Evolutionary conservation across 2,329 filamentous ascomycete genomes (phyloP), one percentile per base, ranked within the genome.

Genomic region (Trichoderma koningii): DNA sequence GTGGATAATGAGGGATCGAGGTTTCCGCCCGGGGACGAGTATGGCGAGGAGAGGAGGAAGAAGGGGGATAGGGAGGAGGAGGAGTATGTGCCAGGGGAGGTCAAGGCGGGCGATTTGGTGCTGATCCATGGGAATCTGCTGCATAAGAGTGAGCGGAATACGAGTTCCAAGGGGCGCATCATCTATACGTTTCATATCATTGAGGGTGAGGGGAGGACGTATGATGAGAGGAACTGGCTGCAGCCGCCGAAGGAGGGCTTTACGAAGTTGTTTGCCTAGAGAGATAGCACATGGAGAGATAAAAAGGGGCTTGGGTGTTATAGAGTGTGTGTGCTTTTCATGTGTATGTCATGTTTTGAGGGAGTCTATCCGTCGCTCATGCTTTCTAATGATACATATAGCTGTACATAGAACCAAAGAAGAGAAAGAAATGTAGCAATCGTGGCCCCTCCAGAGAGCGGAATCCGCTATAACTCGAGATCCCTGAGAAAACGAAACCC

Each of bases 121-220:
- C 79, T 99, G 68, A 98, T 99, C 69, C 94, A 99, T 79, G 95
- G 95, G 1, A 98, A 98, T 77, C 79, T 97, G 71, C 76, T 98
- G 79, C 95, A 99, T 78, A 96, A 96, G 86, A 97, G 93, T 75
- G 93, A 97, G 85, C 91, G 85, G 82, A 99, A 99, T 75, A 84
- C 86, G 64, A 96, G 93, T 75, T 78, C 84, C 69, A 94, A 92
- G 81, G 93, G 93, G 23, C 84, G 94, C 69, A 96, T 95, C 74
- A 97, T 97, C 62, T 99, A 98, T 78, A 98, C 95, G 0, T 99
- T 98, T 76, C 95, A 99, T 80, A 86, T 96, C 65, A 98, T 98
- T 73, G 95, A 98, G 79, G 91, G 90, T 0, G 85, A 89, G 21
- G 83, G 77, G 0, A 81, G 87, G 50, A 81, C 80, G 63, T 99